phyloP scores from a whole-genome alignment of 1,139 yeast species.

The Saccharomyces pastorianus region DNA sequence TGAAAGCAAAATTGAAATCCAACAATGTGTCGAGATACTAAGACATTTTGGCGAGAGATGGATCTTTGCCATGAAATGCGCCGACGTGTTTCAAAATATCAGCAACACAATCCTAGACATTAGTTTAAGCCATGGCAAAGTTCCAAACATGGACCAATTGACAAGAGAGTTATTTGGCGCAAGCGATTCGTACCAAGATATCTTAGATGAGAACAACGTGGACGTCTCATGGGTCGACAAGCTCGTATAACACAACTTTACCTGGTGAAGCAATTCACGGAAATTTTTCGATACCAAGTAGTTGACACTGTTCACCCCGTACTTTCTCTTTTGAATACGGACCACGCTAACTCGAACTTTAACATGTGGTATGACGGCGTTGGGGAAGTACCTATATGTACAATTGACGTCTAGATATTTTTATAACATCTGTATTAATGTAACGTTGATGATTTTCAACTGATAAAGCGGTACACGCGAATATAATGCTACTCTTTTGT shows the following conservation, averaged over 20 bases:
- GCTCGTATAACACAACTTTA: constrained; percentile 8
- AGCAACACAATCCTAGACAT: constrained; percentile 37
- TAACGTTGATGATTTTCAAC: no score
- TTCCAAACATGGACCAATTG: constrained; percentile 35
- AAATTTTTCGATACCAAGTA: no score
- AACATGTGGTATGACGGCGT: no score
- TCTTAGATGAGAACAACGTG: constrained; percentile 37
- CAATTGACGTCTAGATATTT: no score
- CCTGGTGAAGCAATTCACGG: no score
- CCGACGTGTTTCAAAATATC: constrained; percentile 38
- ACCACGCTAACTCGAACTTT: no score
- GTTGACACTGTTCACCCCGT: no score
- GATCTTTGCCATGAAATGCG: constrained; percentile 41
- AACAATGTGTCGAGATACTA: constrained; percentile 39
- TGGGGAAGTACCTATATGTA: no score
- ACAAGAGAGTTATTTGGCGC: constrained; percentile 39
- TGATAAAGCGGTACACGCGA: no score
- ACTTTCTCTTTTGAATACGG: no score
- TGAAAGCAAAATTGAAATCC: constrained; percentile 39
- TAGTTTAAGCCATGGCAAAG: constrained; percentile 34
- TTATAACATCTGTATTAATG: no score
- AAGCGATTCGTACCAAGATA: constrained; percentile 39
- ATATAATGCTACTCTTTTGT: no score
- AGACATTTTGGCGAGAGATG: constrained; percentile 41
- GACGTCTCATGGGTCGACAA: constrained; percentile 36